Base-by-base conservation (phyloP, 2,329 filamentous ascomycete genomes). In the Endothia cerciana region DNA sequence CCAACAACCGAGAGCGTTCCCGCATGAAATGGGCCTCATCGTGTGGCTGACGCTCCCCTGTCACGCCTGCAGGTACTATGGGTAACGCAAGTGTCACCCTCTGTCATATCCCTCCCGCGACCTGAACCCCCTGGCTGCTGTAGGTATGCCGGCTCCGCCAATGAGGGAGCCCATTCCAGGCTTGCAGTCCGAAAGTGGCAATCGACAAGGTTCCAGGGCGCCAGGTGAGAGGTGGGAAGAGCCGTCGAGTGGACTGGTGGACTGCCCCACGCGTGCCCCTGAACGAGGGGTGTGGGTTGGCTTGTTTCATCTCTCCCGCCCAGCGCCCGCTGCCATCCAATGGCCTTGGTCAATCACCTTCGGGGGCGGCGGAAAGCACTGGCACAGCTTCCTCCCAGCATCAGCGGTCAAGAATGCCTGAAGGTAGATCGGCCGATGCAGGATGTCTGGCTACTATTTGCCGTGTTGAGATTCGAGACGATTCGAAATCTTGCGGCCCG, bases 261-360 rank as follows among this genome's bases (percentile, higher is more conserved):
- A 22, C 55, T n/a, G 33, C 33, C 33, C 55, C 55, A 38, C n/a
- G 33, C 33, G 55, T 40, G 43, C 59, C 59, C 59, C 47, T 61
- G 59, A 51, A 36, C 25, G 59, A 38, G 45, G 33, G 59, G 58
- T 13, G 33, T 40, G 47, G 58, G 13, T 10, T 61, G 59, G 59
- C 33, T 61, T 61, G 59, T 61, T 61, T 61, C 59, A 61, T 17
- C 13, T 51, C 43, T 49, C 36, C 30, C 59, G 33, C n/a, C 47
- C 30, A 22, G 33, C 43, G 59, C 47, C 4, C 30, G 45, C 59
- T 51, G 59, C 30, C 47, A 51, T 61, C 59, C 59, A 61, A 61
- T 61, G 45, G 53, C 36, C 25, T 30, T 22, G 33, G 30, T 40
- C 30, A 15, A 13, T 51, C 8, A 2, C 33, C n/a, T 40, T 33